Evolutionary conservation across 495 filamentous ascomycete genomes (phyloP), one percentile per base, ranked within the genome.

Genomic region (Xylaria longipes): DNA sequence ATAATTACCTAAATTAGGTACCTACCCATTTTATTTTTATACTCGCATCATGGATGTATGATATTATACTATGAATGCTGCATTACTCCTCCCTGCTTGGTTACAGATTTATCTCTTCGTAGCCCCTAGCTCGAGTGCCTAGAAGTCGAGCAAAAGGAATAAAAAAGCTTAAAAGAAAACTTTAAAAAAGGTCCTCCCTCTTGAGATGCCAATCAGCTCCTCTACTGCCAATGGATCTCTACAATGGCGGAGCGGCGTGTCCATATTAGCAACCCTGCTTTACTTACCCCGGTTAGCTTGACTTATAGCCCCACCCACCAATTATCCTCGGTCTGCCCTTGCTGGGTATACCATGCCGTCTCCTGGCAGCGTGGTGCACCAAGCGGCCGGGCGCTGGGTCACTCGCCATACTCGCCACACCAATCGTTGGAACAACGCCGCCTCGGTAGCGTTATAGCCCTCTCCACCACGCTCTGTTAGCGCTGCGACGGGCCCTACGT

Each of bases 321-420:
- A 22, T 45, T n/a, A 8, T 63, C 11, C 60, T 22, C 61, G 41
- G 60, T 43, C 37, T 27, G 37, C 37, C 37, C 60, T 29, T 25
- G 25, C 45, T 48, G 20, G 52, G 29, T 22, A 22, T 22, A n/a
- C 4, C 17, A 22, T 50, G 46, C 5, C n/a, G 46, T 5, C n/a
- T 20, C 17, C n/a, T 22, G 31, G n/a, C n/a, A n/a, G n/a, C n/a
- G 6, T 29, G 39, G 9, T 31, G 62, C 62, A 65, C 63, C 63
- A 50, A 37, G 63, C 46, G 27, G 63, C 27, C 63, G 63, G 63
- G 63, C 62, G 37, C 62, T 66, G 63, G 63, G 63, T 66, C 63
- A 43, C 45, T 52, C 29, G 43, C 27, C 43, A 8, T 64, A 25
- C 37, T 39, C 11, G 11, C 1, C 11, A 39, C 63, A 67, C 65